These are phyloP conservation scores for Rhodotorula paludigena DNA, from an alignment of 768 basidiomycete species.

Conservation along the genomic window DNA sequence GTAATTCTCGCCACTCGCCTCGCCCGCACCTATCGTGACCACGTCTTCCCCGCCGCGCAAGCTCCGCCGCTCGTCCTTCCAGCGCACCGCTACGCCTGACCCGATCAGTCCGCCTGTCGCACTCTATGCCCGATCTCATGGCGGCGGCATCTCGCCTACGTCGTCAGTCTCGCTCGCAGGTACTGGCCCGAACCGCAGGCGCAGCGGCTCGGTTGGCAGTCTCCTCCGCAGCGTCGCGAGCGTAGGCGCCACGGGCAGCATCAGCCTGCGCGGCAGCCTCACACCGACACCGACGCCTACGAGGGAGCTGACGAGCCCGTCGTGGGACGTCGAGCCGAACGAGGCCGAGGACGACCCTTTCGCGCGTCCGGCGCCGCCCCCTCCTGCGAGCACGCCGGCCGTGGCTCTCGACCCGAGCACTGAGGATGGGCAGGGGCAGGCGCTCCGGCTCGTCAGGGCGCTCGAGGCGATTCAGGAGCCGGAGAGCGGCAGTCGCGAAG, in stretches of 20 bases:
- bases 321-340: conserved; percentile 26
- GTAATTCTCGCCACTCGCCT: neutral
- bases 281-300: neutral
- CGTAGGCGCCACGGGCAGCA: neutral
- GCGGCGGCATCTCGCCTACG: neutral
- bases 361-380: neutral
- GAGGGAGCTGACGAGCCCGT: neutral
- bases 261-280: neutral
- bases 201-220: conserved; percentile 11
- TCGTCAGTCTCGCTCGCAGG: neutral
- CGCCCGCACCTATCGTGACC: neutral
- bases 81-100: neutral
- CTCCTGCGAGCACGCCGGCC: neutral
- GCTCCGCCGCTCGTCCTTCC: neutral
- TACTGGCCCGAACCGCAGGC: neutral
- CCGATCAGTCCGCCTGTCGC: too few species aligned
- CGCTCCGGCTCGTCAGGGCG: neutral
- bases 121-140: too few species aligned
- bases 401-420: neutral
- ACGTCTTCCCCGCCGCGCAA: neutral
- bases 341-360: conserved; percentile 28
- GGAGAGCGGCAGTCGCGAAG: neutral
- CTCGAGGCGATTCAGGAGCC: neutral
- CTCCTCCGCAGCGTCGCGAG: conserved; percentile 3
- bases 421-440: too few species aligned